phyloP scores from a whole-genome alignment of 2,329 filamentous ascomycete genomes.

The Aspergillus neotritici region DNA sequence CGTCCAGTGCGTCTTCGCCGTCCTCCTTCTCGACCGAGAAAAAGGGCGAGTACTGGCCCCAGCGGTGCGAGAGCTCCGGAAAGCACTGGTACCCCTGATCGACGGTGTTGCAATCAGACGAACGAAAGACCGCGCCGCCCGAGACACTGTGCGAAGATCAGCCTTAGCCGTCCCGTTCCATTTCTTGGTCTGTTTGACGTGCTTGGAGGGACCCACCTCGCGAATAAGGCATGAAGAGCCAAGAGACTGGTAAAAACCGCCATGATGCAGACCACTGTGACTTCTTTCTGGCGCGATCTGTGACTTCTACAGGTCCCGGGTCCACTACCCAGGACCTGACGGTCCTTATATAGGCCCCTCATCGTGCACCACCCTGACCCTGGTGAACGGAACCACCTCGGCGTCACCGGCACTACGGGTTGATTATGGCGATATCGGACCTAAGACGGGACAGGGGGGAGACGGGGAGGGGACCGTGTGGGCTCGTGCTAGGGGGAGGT shows the following conservation, averaged over 20 bases:
- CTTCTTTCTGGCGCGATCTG: neutral
- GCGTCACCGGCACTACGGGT: neutral
- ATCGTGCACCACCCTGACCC: conserved; percentile 7
- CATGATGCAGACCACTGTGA: conserved; percentile 8
- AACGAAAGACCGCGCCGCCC: neutral
- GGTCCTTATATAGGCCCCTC: conserved; percentile 14
- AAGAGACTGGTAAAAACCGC: conserved; percentile 8
- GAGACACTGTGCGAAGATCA: conserved; percentile 9
- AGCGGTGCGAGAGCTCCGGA: conserved; percentile 58
- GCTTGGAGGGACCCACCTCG: conserved; percentile 7
- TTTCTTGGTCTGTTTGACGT: neutral
- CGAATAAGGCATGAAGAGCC: conserved; percentile 9
- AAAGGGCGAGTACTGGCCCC: conserved; percentile 86
- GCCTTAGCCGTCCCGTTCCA: neutral
- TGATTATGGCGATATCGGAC: too few relatives aligned
- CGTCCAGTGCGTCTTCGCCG: conserved; percentile 49
- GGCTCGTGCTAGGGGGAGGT: too few relatives aligned
- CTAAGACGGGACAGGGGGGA: too few relatives aligned
- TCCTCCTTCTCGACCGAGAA: conserved; percentile 62
- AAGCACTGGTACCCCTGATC: conserved; percentile 59
- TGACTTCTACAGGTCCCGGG: neutral
- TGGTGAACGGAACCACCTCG: neutral
- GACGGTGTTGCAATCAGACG: conserved; percentile 48
- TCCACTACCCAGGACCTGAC: neutral
- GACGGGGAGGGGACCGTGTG: too few relatives aligned